Conservation (phyloP, 2,329 filamentous ascomycete species). For the Colletotrichum sp. region DNA sequence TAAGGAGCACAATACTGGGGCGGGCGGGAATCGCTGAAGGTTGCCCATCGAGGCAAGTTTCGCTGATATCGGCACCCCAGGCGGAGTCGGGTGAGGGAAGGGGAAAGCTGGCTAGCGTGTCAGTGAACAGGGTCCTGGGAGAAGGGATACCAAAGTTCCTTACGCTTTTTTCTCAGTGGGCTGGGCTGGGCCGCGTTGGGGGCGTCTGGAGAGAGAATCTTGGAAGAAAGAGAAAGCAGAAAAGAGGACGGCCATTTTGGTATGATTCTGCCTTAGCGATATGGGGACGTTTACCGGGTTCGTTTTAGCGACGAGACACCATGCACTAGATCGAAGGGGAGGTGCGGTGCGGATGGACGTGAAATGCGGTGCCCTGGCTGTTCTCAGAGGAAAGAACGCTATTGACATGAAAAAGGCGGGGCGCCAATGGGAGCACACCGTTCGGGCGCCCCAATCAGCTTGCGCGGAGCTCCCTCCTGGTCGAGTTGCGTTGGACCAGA, state of each 20-base stretch:
- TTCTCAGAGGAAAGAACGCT: conserved; percentile 11
- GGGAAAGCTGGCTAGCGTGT: neutral
- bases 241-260: neutral
- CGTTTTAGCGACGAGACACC: neutral
- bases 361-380: neutral
- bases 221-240: neutral
- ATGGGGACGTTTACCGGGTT: neutral
- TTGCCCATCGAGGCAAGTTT: neutral
- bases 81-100: neutral
- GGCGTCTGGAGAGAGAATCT: neutral
- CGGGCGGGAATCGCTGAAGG: neutral
- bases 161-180: neutral
- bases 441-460: neutral
- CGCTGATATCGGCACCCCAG: neutral
- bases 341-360: neutral
- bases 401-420: neutral
- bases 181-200: neutral
- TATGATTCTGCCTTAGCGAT: neutral
- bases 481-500: neutral
- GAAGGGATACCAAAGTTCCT: neutral
- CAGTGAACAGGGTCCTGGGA: neutral
- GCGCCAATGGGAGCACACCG: neutral
- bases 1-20: neutral
- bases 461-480: neutral
- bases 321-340: neutral